Evolutionary conservation across 208 protist genomes (phyloP).

Genomic region (Naegleria gruberi): DNA sequence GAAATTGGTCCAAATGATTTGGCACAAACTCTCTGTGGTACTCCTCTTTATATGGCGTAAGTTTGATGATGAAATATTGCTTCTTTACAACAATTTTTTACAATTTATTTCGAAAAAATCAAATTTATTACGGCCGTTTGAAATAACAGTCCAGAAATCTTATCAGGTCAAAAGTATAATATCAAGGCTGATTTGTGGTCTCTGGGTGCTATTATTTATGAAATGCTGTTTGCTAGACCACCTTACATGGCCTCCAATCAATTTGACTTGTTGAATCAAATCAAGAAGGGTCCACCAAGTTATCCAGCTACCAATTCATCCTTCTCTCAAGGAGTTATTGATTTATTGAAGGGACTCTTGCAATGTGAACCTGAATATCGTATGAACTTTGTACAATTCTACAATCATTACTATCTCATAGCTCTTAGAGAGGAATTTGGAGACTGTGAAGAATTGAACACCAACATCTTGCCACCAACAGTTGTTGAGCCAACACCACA

Average conservation of each 20-base stretch:
- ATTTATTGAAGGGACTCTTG: not conserved
- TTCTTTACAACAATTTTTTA: too few species aligned
- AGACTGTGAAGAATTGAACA: not conserved
- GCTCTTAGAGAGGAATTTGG: not conserved
- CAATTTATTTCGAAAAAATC: too few species aligned
- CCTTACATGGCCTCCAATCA: slow-evolving; percentile 33
- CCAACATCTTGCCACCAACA: not conserved
- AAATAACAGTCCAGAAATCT: slow-evolving; percentile 57
- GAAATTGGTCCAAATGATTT: not conserved
- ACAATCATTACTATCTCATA: not conserved
- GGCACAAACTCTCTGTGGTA: not conserved
- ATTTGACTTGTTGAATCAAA: slow-evolving; percentile 36
- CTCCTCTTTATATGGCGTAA: not conserved
- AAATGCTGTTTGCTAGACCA: slow-evolving; percentile 53
- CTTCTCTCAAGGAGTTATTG: not conserved
- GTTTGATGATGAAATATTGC: not conserved
- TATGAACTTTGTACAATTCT: slow-evolving; percentile 7
- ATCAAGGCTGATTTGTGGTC: slow-evolving; percentile 64
- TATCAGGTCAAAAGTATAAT: slow-evolving; percentile 51
- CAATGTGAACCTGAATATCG: not conserved
- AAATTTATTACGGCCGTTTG: too few species aligned
- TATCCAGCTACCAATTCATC: not conserved
- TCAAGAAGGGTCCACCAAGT: not conserved
- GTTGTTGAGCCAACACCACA: not conserved
- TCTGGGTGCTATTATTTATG: slow-evolving; percentile 62